These are phyloP conservation scores for Clitopilus passeckerianus DNA, from an alignment of 768 basidiomycete species.

Conservation along the genomic window DNA sequence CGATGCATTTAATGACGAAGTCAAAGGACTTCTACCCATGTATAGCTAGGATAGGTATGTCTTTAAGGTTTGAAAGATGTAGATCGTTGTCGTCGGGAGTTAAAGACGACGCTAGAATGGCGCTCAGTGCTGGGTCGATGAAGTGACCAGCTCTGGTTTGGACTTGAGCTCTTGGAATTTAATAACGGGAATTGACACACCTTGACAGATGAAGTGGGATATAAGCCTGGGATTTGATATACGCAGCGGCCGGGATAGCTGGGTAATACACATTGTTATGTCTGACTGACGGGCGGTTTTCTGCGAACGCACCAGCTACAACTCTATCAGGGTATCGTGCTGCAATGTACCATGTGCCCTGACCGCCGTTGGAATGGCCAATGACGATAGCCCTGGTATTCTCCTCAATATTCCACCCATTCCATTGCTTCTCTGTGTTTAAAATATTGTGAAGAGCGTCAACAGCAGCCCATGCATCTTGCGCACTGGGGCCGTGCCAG, in stretches of 20 bases:
- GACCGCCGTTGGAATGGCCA: constrained; percentile 93
- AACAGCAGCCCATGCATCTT: constrained; percentile 63
- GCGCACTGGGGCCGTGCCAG: constrained; percentile 84
- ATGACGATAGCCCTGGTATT: constrained; percentile 56
- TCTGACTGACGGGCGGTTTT: no score
- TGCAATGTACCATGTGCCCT: constrained; percentile 81
- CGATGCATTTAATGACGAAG: neutral
- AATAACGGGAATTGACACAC: constrained; percentile 15
- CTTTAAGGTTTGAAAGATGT: constrained; percentile 72
- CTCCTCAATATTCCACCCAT: constrained; percentile 29
- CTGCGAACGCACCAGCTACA: constrained; percentile 41
- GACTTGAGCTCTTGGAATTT: neutral
- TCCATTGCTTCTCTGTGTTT: constrained; percentile 27
- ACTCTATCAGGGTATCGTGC: constrained; percentile 75
- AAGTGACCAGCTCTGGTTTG: constrained; percentile 62
- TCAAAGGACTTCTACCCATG: constrained; percentile 55
- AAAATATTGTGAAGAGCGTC: constrained; percentile 51
- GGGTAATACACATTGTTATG: no score
- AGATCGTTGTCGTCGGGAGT: constrained; percentile 87
- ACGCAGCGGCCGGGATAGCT: constrained; percentile 79
- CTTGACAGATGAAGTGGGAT: constrained; percentile 67
- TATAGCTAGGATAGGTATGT: constrained; percentile 66
- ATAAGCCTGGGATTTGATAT: constrained; percentile 86
- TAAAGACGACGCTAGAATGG: constrained; percentile 69
- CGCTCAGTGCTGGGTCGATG: constrained; percentile 68